Evolutionary conservation across 306 rosid genomes (phyloP).

Genomic region (Castanospermum australe): DNA sequence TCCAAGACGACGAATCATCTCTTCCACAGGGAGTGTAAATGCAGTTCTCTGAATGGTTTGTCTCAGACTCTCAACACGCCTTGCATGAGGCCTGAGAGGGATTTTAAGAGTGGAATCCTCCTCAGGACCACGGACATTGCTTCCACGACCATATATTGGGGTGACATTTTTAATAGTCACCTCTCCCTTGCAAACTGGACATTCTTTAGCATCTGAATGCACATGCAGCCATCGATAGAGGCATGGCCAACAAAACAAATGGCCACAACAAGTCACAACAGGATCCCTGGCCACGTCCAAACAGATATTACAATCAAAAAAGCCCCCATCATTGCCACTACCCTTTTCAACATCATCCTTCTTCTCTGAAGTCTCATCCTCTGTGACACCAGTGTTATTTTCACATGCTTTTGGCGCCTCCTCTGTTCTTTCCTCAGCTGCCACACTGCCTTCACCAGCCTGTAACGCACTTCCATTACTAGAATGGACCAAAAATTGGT

Average conservation of each 20-base stretch:
- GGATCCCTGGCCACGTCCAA: slow-evolving; percentile 88
- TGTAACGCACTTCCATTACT: slow-evolving; percentile 56
- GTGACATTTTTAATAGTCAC: slow-evolving; percentile 68
- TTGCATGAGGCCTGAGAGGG: slow-evolving; percentile 82
- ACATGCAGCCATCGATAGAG: slow-evolving; percentile 82
- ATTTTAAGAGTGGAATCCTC: slow-evolving; percentile 71
- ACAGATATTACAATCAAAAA: slow-evolving; percentile 95
- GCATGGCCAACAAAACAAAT: slow-evolving; percentile 94
- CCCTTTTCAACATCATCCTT: slow-evolving; percentile 72
- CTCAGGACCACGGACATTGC: slow-evolving; percentile 46
- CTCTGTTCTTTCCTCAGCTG: slow-evolving; percentile 65
- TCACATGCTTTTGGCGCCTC: slow-evolving; percentile 71
- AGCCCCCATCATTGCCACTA: slow-evolving; percentile 70
- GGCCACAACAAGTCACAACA: slow-evolving; percentile 97
- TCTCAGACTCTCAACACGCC: slow-evolving; percentile 88
- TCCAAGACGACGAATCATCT: slow-evolving; percentile 87
- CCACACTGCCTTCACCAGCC: slow-evolving; percentile 89
- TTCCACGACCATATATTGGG: slow-evolving; percentile 90
- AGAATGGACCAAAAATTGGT: slow-evolving; percentile 65
- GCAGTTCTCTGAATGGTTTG: slow-evolving; percentile 79
- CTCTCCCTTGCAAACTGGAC: slow-evolving; percentile 98
- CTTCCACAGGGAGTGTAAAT: slow-evolving; percentile 66
- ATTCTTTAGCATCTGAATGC: slow-evolving; percentile 87
- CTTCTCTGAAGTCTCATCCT: slow-evolving; percentile 52
- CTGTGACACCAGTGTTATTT: slow-evolving; percentile 52